Evolutionary conservation across 306 rosid species (phyloP), one percentile per base, ranked within the genome.

Genomic region (Acacia confusa): DNA sequence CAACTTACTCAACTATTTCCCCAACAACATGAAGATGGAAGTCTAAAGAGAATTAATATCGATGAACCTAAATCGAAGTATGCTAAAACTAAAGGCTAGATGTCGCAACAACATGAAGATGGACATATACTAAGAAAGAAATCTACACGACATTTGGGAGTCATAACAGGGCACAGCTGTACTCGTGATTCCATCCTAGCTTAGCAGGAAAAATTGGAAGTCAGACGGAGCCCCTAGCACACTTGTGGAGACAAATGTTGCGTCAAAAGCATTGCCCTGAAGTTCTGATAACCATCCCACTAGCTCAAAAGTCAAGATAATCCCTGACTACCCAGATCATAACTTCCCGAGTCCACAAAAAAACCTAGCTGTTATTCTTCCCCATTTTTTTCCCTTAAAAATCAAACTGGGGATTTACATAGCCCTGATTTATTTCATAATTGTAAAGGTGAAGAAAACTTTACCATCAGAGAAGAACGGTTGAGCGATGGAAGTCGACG

Each of bases 381-480:
- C 20, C 53, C 75, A 0, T 41, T 6, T 72, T 72, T 72, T 47
- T 27, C 7, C 15, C 15, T 72, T 3, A 10, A 13, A 9, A 16
- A 72, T 9, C 41, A 73, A 50, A 50, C 19, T 8, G 32, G 13
- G 45, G 28, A 34, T 28, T 50, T 0, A 9, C 28, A 50, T 4
- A 73, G 64, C 64, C 77, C 65, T 30, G 34, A 28, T 72, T 47
- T 6, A 28, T 71, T 48, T 13, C 27, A 7, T 19, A 6, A 45
- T 71, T 45, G 58, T 58, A 58, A 27, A 45, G 76, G 16, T 25
- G 76, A 27, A 8, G 43, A 19, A 48, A 19, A 50, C 10, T 6
- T 50, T 30, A 73, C 77, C 77, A 73, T 73, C 45, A 17, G n/a
- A 72, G 15, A 73, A 73, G 77, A 20, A 50, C 0, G n/a, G 11